phyloP scores from a whole-genome alignment of 352 stramenopile species.

The Phytopythium oedochilum region DNA sequence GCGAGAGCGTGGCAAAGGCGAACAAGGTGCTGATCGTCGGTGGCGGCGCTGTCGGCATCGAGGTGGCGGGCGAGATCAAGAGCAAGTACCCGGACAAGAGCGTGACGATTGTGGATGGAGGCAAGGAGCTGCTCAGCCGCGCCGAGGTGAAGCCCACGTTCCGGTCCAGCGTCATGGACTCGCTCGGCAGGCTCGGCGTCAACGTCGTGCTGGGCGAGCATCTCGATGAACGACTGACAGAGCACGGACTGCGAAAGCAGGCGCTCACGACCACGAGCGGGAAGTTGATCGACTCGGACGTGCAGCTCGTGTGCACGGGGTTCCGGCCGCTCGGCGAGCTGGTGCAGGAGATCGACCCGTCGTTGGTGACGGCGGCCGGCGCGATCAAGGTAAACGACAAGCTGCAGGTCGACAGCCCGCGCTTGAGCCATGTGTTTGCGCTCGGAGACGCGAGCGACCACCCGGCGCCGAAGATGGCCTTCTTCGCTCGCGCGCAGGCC shows the following conservation, averaged over 20 bases:
- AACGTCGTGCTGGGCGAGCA: slow-evolving; percentile 19
- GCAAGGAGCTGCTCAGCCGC: slow-evolving; percentile 12
- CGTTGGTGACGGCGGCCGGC: slow-evolving; percentile 23
- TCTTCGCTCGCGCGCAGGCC: slow-evolving; percentile 29
- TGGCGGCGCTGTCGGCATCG: slow-evolving; percentile 19
- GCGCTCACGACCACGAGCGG: slow-evolving; percentile 17
- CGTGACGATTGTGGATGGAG: slow-evolving; percentile 22
- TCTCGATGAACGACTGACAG: slow-evolving; percentile 10
- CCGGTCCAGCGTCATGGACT: slow-evolving; percentile 6
- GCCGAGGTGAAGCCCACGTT: slow-evolving; percentile 14
- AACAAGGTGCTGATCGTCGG: slow-evolving; percentile 23
- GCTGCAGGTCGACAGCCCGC: slow-evolving; percentile 39
- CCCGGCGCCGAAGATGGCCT: slow-evolving; percentile 33
- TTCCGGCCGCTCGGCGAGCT: slow-evolving; percentile 14
- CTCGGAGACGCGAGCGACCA: slow-evolving; percentile 47
- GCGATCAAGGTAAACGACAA: slow-evolving; percentile 41
- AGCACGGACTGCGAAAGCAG: slow-evolving; percentile 12
- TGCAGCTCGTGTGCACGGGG: slow-evolving; percentile 25
- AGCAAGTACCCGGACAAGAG: slow-evolving; percentile 19
- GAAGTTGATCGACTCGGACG: slow-evolving; percentile 19
- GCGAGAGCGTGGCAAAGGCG: slow-evolving; percentile 11
- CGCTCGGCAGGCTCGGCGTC: slow-evolving; percentile 12
- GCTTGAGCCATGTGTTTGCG: slow-evolving; percentile 39
- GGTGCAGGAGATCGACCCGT: slow-evolving; percentile 17
- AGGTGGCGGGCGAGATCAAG: slow-evolving; percentile 10